A percentile compares a stretch with the other conserved stretches of the same genome.
phyloP scores from a whole-genome alignment of 2,329 filamentous ascomycete species.

The Alternaria incomplexa region DNA sequence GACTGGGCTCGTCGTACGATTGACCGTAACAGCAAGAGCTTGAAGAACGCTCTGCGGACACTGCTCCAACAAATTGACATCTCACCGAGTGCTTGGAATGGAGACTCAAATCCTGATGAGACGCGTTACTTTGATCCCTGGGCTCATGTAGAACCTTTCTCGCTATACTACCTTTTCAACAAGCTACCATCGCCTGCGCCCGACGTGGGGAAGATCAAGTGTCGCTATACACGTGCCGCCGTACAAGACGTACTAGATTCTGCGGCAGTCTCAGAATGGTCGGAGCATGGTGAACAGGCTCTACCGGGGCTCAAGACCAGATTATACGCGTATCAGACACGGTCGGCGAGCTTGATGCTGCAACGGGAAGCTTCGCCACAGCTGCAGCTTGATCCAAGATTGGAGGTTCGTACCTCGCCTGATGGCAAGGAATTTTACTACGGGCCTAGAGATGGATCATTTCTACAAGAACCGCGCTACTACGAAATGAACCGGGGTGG shows the following conservation, averaged over 20 bases:
- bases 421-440: slow-evolving; percentile 71
- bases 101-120: slow-evolving; percentile 36
- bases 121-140: slow-evolving; percentile 47
- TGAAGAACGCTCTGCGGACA: slow-evolving; percentile 55
- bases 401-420: slow-evolving; percentile 67
- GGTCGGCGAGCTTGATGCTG: slow-evolving; percentile 82
- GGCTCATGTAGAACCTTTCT: slow-evolving; percentile 54
- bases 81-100: slow-evolving; percentile 63
- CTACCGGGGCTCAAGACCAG: slow-evolving; percentile 66
- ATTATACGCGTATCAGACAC: slow-evolving; percentile 79
- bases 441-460: slow-evolving; percentile 66
- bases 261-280: slow-evolving; percentile 37
- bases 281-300: slow-evolving; percentile 31
- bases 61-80: slow-evolving; percentile 64
- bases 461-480: slow-evolving; percentile 69
- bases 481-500: slow-evolving; percentile 80
- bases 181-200: slow-evolving; percentile 72
- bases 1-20: slow-evolving; percentile 65
- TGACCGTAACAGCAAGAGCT: slow-evolving; percentile 54
- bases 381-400: slow-evolving; percentile 73
- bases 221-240: slow-evolving; percentile 59
- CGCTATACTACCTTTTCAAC: slow-evolving; percentile 76
- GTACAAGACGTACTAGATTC: slow-evolving; percentile 62
- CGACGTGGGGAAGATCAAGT: slow-evolving; percentile 54
- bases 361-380: slow-evolving; percentile 74